These are phyloP conservation scores for Colletotrichum lindemuthianum DNA, from an alignment of 2,329 filamentous ascomycete genomes.

Conservation along the genomic window DNA sequence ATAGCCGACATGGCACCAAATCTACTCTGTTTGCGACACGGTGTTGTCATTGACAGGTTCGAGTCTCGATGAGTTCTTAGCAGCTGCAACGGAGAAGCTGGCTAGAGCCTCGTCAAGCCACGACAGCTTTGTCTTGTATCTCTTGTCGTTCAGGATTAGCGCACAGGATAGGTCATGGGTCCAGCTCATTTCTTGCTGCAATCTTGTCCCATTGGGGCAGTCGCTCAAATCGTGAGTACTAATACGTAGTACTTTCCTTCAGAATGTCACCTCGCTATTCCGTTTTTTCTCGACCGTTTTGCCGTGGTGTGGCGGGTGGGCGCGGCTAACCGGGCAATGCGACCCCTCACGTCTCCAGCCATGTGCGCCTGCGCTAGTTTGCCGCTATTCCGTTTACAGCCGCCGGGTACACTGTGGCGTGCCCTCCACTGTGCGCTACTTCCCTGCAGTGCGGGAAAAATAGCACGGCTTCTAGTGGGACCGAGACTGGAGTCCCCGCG, in stretches of 20 bases:
- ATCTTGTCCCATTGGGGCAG: constrained; percentile 8
- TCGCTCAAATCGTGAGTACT: constrained; percentile 14
- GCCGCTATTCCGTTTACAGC: constrained; percentile 23
- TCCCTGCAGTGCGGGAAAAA: background rate
- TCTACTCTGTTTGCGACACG: background rate
- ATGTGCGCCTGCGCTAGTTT: constrained; percentile 14
- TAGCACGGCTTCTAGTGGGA: constrained; percentile 27
- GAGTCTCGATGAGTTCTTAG: too few relatives aligned
- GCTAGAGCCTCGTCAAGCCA: too few relatives aligned
- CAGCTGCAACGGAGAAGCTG: too few relatives aligned
- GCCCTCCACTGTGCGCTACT: background rate
- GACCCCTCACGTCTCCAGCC: constrained; percentile 18
- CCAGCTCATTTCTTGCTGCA: too few relatives aligned
- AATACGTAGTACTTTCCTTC: background rate
- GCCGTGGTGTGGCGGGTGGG: constrained; percentile 23
- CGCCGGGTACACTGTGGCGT: constrained; percentile 9
- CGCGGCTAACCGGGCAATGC: constrained; percentile 30
- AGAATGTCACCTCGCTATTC: constrained; percentile 24
- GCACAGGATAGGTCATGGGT: too few relatives aligned
- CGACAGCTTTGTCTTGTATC: too few relatives aligned
- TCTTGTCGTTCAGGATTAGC: too few relatives aligned
- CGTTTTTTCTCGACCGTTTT: constrained; percentile 7
- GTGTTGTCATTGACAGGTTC: background rate
- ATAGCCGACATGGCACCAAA: constrained; percentile 22
- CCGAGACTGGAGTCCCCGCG: constrained; percentile 12